A percentile compares a stretch with the other conserved stretches of the same genome.
These are phyloP conservation scores for Ascocoryne sarcoides DNA, from an alignment of 2,329 filamentous ascomycete species.

Conservation along the genomic window DNA sequence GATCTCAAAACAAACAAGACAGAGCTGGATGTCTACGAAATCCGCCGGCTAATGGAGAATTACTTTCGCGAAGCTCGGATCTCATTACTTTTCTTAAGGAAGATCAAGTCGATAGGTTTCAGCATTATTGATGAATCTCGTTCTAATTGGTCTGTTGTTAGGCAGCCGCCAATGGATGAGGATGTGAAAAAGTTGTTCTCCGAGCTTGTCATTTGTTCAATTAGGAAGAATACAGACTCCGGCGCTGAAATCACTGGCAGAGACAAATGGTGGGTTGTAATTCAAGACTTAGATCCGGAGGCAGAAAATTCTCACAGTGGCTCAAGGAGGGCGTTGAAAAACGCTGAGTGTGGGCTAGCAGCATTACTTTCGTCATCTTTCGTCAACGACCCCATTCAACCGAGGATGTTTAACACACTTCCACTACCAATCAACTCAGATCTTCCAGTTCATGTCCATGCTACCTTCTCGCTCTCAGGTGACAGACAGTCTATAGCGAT, in stretches of 20 bases:
- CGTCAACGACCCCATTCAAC: neutral
- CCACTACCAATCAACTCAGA: slow-evolving; percentile 17
- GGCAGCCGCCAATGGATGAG: slow-evolving; percentile 1
- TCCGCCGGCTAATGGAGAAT: slow-evolving; percentile 5
- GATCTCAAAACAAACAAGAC: slow-evolving; percentile 6
- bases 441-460: slow-evolving; percentile 25
- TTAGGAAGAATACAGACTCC: slow-evolving; percentile 2
- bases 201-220: slow-evolving; percentile 6
- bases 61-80: slow-evolving; percentile 22
- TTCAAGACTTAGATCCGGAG: slow-evolving; percentile 12
- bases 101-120: slow-evolving; percentile 17
- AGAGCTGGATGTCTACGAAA: slow-evolving; percentile 3
- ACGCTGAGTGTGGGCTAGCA: slow-evolving; percentile 18
- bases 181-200: slow-evolving; percentile 7
- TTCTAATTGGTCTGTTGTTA: slow-evolving; percentile 16
- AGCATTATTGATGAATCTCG: slow-evolving; percentile 6
- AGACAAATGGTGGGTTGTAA: slow-evolving; percentile 17
- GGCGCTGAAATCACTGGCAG: slow-evolving; percentile 2
- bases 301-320: slow-evolving; percentile 7
- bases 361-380: slow-evolving; percentile 9
- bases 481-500: slow-evolving; percentile 22
- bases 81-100: slow-evolving; percentile 21
- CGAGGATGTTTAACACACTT: slow-evolving; percentile 16
- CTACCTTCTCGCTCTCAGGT: slow-evolving; percentile 25
- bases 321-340: slow-evolving; percentile 15